A percentile compares a stretch with the other conserved stretches of the same genome.
Conservation (phyloP, 75 land plant species). For the Gnetum montanum region DNA sequence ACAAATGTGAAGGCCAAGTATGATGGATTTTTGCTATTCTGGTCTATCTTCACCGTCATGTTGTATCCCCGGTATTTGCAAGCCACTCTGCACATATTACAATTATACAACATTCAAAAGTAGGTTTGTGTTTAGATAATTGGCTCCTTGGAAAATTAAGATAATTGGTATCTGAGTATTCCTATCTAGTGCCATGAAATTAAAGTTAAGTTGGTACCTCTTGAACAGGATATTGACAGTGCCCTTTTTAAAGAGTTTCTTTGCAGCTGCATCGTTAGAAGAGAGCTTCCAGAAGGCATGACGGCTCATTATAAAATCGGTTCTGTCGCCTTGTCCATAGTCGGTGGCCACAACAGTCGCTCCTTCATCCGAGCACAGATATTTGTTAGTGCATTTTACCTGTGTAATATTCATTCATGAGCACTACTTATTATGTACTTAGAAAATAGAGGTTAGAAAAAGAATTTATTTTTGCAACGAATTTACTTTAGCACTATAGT, state of each 20-base stretch:
- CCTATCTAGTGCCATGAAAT: neutral
- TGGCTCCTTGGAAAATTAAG: neutral
- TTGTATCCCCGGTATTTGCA: conserved; percentile 46
- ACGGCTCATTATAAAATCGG: conserved; percentile 52
- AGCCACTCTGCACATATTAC: conserved; percentile 20
- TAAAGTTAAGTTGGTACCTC: conserved; percentile 21
- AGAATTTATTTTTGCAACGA: neutral
- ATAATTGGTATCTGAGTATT: too few species aligned
- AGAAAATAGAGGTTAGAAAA: neutral
- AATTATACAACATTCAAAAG: too few species aligned
- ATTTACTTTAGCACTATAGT: neutral
- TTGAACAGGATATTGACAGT: conserved; percentile 32
- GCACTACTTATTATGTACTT: neutral
- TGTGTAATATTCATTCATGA: neutral
- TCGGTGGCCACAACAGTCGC: conserved; percentile 50
- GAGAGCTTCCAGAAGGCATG: conserved; percentile 33
- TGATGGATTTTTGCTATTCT: conserved; percentile 31
- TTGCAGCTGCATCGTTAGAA: conserved; percentile 25
- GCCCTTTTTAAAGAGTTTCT: conserved; percentile 28
- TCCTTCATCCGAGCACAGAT: conserved; percentile 44
- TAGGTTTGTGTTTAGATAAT: neutral
- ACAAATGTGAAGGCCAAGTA: conserved; percentile 40
- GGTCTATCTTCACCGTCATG: conserved; percentile 41
- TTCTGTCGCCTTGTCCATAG: conserved; percentile 29
- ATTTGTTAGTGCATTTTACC: conserved; percentile 37